Percentiles rank a stretch among this genome's conserved stretches.
These are phyloP conservation scores for Peniophora sp. DNA, from an alignment of 1,284 basidiomycete genomes.

Conservation along the genomic window DNA sequence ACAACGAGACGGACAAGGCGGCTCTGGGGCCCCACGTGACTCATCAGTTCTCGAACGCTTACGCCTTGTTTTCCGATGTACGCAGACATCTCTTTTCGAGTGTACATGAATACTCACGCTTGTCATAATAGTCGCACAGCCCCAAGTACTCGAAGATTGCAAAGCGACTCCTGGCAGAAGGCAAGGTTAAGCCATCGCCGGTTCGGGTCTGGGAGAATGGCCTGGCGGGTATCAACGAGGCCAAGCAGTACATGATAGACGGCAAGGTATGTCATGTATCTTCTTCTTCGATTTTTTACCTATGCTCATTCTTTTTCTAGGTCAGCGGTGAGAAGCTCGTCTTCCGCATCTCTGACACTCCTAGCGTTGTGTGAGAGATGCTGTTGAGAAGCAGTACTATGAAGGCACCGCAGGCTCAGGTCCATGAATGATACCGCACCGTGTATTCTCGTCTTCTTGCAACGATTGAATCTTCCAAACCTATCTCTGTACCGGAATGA, in stretches of 20 bases:
- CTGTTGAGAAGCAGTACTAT: too few species aligned
- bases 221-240: constrained; percentile 9
- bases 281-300: too few species aligned
- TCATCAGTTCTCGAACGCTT: neutral
- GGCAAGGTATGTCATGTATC: constrained; percentile 3
- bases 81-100: neutral
- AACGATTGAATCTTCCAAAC: too few species aligned
- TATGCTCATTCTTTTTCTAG: neutral
- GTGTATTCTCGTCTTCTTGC: too few species aligned
- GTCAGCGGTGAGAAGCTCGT: constrained; percentile 7
- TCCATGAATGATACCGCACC: too few species aligned
- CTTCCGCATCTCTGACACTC: constrained; percentile 6
- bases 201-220: constrained; percentile 12
- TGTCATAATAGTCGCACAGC: neutral
- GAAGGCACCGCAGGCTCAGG: too few species aligned
- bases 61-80: constrained; percentile 3
- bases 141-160: constrained; percentile 7
- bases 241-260: constrained; percentile 6
- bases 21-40: neutral
- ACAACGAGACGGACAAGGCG: neutral
- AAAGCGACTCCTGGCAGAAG: constrained; percentile 9
- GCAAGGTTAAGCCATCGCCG: constrained; percentile 13
- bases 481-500: too few species aligned
- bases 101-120: neutral
- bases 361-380: neutral